Evolutionary conservation across 192 early-diverging fungal species (phyloP), one percentile per base, ranked within the genome.

Genomic region (Entomortierella chlamydospora): DNA sequence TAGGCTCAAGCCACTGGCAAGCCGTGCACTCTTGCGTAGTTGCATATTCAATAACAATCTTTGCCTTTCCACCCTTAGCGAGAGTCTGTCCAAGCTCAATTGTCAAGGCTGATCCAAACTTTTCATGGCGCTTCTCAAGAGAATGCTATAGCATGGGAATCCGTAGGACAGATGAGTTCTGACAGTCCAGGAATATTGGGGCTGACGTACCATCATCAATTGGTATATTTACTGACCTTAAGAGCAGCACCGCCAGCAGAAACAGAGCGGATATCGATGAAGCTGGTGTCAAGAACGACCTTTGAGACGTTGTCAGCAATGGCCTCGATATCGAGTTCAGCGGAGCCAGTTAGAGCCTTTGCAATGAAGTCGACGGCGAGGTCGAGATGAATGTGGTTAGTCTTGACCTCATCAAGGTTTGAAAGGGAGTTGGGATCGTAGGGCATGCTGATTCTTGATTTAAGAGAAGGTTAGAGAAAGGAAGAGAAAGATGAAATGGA

Each of bases 1-100:
- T 93, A 1, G 95, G 94, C 37, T 87, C 87, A 70, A 99, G 85
- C 85, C 95, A 99, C 86, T 99, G 97, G 23, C 93, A 84, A 26
- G 98, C 98, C 34, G 94, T 91, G 79, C 95, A 92, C 65, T 93
- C 84, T 50, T 86, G 70, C 2, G 93, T 94, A 39, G 97, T 98
- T 11, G 85, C 71, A 71, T 98, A 99, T 28, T 76, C 83, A 68
- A 98, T 86, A 1, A 64, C 61, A 52, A 98, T 69, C 57, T 85
- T 82, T 68, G 92, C 74, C 58, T 72, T 79, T 20, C 84, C 78
- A 26, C 81, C 84, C 47, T 81, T 74, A 41, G 72, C 70, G 61
- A 88, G 64, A 22, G 83, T 31, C 37, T 64, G 45, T 18, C 81
- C 79, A 41, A 97, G 77, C n/a, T 80, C 55, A 72, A 97, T 84